A percentile compares a stretch with the other conserved stretches of the same genome.
phyloP scores from a whole-genome alignment of 169 alveolate species.

The Amoebophrya sp. region DNA sequence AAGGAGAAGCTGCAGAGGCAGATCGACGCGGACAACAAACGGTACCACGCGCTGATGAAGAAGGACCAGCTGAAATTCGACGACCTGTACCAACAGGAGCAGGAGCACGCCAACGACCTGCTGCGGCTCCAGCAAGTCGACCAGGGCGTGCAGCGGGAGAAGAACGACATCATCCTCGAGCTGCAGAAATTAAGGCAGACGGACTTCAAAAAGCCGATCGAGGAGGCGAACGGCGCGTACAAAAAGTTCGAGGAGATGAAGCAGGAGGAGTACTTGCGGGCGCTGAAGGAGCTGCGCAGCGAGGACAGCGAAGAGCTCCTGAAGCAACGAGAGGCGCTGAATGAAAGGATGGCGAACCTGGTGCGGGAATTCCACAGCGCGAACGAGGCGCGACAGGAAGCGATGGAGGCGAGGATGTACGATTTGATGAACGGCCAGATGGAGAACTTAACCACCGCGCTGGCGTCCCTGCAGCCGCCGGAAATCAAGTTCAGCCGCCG shows the following conservation, averaged over 20 bases:
- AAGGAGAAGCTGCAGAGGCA: not conserved
- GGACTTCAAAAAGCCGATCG: not conserved
- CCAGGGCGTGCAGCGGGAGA: not conserved
- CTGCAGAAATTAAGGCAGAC: not conserved
- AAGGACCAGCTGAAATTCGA: not conserved
- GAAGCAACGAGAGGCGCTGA: not conserved
- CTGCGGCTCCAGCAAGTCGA: not conserved
- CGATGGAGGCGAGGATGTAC: not conserved
- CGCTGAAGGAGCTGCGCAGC: not conserved
- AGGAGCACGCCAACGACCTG: not conserved
- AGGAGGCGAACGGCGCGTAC: not conserved
- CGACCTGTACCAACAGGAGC: not conserved
- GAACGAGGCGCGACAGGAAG: not conserved
- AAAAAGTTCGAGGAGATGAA: not conserved
- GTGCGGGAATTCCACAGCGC: not conserved
- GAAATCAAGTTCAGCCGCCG: not conserved
- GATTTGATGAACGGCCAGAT: not conserved
- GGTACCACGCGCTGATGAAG: not conserved
- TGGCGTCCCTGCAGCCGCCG: not conserved
- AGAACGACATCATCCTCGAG: not conserved
- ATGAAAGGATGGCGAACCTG: not conserved
- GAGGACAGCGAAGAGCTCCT: not conserved
- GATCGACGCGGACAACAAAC: not conserved
- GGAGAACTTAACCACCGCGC: not conserved
- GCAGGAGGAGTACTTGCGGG: not conserved